Percentiles rank a stretch among this genome's conserved stretches.
Conservation (phyloP, 176 grass and related monocot genomes). For the Oryza brachyantha region DNA sequence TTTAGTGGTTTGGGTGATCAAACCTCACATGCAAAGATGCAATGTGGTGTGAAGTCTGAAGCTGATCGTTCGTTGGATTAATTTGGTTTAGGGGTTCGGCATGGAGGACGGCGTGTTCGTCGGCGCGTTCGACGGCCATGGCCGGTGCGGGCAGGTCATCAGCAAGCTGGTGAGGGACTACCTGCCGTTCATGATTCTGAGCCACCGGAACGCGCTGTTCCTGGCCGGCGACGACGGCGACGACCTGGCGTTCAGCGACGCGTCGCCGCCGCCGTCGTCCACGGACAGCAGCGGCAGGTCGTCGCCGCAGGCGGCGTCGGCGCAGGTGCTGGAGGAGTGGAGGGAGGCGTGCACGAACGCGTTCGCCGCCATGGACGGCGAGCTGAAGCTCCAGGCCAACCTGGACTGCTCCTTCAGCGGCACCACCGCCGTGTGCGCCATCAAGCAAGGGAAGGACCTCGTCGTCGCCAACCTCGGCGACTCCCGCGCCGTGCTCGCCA, state of each 20-base stretch:
- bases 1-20: too few species aligned
- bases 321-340: conserved; percentile 78
- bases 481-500: conserved; percentile 74
- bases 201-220: conserved; percentile 57
- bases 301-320: conserved; percentile 22
- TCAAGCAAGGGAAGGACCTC: conserved; percentile 87
- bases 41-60: not conserved
- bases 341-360: conserved; percentile 57
- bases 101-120: conserved; percentile 87
- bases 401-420: conserved; percentile 74
- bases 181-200: conserved; percentile 76
- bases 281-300: conserved; percentile 27
- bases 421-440: conserved; percentile 81
- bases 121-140: conserved; percentile 96
- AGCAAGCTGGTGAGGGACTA: conserved; percentile 76
- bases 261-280: conserved; percentile 21
- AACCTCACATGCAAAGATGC: not conserved
- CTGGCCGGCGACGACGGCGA: conserved; percentile 26
- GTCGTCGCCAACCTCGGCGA: conserved; percentile 91
- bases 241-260: conserved; percentile 31
- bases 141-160: conserved; percentile 52
- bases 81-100: conserved; percentile 96
- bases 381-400: conserved; percentile 60
- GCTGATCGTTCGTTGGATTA: too few species aligned
- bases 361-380: conserved; percentile 74